A percentile compares a stretch with the other conserved stretches of the same genome.
Conservation (phyloP, 1,284 basidiomycete species). For the Rhodotorula sp. region DNA sequence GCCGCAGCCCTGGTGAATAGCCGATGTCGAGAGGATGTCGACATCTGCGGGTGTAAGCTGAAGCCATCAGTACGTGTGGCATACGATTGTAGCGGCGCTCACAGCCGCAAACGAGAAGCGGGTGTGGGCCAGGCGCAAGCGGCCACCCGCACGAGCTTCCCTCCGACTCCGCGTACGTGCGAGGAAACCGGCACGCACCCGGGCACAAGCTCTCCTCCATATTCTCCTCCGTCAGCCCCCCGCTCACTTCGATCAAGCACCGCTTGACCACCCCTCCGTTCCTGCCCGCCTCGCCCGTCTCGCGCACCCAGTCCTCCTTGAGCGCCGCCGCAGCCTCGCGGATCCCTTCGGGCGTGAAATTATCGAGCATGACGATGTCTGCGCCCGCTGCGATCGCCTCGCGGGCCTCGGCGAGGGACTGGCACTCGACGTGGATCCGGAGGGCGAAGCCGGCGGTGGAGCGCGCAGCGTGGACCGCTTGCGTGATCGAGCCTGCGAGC, state of each 20-base stretch:
- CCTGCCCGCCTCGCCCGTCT: constrained; percentile 38
- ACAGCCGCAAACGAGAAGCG: background rate
- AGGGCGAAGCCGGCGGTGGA: constrained; percentile 89
- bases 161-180: background rate
- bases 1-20: constrained; percentile 75
- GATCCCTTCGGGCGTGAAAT: constrained; percentile 77
- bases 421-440: constrained; percentile 92
- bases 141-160: too few relatives aligned
- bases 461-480: constrained; percentile 80
- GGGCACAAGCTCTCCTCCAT: constrained; percentile 71
- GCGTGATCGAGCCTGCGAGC: constrained; percentile 74
- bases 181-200: constrained; percentile 56
- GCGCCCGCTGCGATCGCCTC: constrained; percentile 96
- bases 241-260: constrained; percentile 87
- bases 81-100: too few relatives aligned
- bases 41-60: constrained; percentile 63
- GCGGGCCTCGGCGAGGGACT: constrained; percentile 82
- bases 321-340: constrained; percentile 67
- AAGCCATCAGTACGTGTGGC: background rate
- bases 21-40: constrained; percentile 89
- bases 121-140: background rate
- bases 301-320: constrained; percentile 66
- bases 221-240: constrained; percentile 85
- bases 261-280: constrained; percentile 51
- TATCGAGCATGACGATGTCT: constrained; percentile 98